These are phyloP conservation scores for Yamadazyma kanchanaburiensis DNA, from an alignment of 1,139 yeast species.

Conservation along the genomic window DNA sequence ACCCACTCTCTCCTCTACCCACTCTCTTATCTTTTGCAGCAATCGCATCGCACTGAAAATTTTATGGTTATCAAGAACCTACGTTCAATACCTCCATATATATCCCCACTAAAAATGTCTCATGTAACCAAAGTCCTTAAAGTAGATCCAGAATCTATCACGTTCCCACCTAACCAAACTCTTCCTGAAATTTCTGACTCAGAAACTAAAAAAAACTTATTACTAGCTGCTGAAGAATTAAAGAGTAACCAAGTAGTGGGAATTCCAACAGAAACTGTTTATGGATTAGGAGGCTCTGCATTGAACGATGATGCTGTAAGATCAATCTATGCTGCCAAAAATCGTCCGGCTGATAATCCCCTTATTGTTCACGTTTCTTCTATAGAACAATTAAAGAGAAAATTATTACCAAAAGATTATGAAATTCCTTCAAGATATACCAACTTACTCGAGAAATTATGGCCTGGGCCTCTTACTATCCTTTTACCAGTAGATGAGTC, in stretches of 20 bases:
- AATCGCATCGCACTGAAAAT: constrained; percentile 5
- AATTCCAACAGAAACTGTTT: constrained; percentile 96
- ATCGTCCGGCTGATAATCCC: constrained; percentile 94
- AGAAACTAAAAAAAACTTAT: constrained; percentile 46
- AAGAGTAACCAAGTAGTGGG: constrained; percentile 63
- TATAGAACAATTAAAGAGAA: constrained; percentile 60
- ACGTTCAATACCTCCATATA: neutral
- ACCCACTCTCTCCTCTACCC: no score
- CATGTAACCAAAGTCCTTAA: constrained; percentile 25
- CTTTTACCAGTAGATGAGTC: constrained; percentile 60
- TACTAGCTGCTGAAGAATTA: constrained; percentile 57
- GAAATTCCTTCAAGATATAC: constrained; percentile 66
- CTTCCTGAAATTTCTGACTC: constrained; percentile 48
- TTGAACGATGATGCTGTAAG: constrained; percentile 68
- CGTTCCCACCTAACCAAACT: constrained; percentile 18
- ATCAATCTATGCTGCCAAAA: constrained; percentile 81
- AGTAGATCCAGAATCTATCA: constrained; percentile 27
- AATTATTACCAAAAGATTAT: constrained; percentile 43
- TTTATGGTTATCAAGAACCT: constrained; percentile 3
- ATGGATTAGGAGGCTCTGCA: constrained; percentile 91
- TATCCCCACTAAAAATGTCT: constrained; percentile 3
- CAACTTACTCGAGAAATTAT: constrained; percentile 60
- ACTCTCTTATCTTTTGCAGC: constrained; percentile 3
- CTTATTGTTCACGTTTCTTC: constrained; percentile 87
- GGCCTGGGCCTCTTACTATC: constrained; percentile 97